Evolutionary conservation across 106 monocot species (phyloP), one percentile per base, ranked within the genome.

Genomic region (Dendrobium catenatum): DNA sequence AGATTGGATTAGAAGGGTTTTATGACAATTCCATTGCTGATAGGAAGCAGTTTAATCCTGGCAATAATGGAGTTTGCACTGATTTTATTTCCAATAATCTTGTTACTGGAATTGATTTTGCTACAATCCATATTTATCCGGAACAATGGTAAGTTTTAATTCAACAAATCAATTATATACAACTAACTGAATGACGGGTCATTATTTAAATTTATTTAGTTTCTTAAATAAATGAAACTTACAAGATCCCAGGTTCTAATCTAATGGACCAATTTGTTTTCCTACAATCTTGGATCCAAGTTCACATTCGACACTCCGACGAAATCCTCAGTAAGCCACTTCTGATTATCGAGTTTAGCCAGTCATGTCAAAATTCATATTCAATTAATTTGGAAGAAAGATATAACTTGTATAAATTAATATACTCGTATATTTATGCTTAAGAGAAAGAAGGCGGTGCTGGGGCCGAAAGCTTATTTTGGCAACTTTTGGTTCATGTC

Each of bases 111-210:
- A 80, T 93, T 43, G 90, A 93, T 84, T 93, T 93, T 61, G 85
- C 91, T 43, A 91, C 91, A 40, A 87, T 89, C 81, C 91, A 91
- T 43, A 85, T 89, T 37, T 93, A 93, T 80, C 90, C 92, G n/a
- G 92, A 92, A 76, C 86, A 90, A 78, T 92, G 92, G 92, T 92
- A 86, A 70, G 40, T 68, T 44, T 44, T 44, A 44, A 72, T 29
- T 7, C 29, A 33, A 33, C 33, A 33, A 33, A 33, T 33, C 33
- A 33, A 33, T 33, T 33, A 33, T 33, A 33, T 33, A 33, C 33
- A 2, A 33, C 33, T 33, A 33, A 33, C 0, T 2, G 33, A 33
- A 33, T 33, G 33, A 33, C 33, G 33, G 33, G 33, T 33, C 33
- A 68, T 24, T 5, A 33, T 24, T 9, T 9, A 24, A 20, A 20